These are phyloP conservation scores for Cymbopogon flexuosus DNA, from an alignment of 202 grass and related monocot genomes.

Conservation along the genomic window DNA sequence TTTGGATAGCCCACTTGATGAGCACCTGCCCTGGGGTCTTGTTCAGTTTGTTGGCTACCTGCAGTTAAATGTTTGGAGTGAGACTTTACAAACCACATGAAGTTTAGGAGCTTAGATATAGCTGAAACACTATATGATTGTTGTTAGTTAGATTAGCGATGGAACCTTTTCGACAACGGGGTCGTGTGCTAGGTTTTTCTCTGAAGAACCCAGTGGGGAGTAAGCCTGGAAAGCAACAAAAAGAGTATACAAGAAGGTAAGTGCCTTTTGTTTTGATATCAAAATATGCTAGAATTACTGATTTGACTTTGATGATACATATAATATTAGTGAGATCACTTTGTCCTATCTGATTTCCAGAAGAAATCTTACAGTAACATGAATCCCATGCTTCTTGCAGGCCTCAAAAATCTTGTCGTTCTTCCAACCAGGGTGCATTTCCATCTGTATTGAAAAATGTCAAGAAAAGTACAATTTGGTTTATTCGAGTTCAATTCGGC, in stretches of 20 bases:
- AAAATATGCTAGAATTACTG: neutral
- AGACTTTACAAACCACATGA: neutral
- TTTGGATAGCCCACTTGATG: conserved; percentile 64
- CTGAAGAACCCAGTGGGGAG: conserved; percentile 68
- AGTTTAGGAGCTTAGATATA: neutral
- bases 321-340: neutral
- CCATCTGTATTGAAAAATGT: conserved; percentile 46
- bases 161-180: conserved; percentile 45
- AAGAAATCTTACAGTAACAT: conserved; percentile 58
- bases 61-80: neutral
- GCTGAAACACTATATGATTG: neutral
- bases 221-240: conserved; percentile 51
- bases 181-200: conserved; percentile 58
- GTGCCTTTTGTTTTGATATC: neutral
- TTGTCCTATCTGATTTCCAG: neutral
- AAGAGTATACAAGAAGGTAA: neutral
- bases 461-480: neutral
- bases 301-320: neutral
- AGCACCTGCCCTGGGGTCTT: conserved; percentile 68
- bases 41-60: conserved; percentile 75
- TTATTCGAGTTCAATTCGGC: neutral
- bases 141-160: neutral
- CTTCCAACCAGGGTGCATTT: conserved; percentile 87
- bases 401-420: conserved; percentile 72
- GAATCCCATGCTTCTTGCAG: conserved; percentile 71